These are phyloP conservation scores for Fraxinus latifolia DNA, from an alignment of 305 asterid species.

Conservation along the genomic window DNA sequence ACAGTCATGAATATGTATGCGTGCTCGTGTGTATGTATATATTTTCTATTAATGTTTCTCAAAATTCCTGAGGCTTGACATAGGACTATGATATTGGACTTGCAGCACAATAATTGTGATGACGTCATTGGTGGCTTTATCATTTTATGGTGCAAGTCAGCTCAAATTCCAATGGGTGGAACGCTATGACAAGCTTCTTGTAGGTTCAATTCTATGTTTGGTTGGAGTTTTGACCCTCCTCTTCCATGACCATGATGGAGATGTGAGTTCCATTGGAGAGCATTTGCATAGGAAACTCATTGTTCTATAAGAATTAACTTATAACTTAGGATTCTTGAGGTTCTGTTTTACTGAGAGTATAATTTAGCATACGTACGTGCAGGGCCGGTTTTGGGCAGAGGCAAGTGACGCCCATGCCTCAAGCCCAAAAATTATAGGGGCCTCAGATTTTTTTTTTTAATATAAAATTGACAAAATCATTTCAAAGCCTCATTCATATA, in stretches of 20 bases:
- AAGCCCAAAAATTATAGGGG: too few relatives aligned
- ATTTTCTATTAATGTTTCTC: not conserved
- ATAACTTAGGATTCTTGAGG: not conserved
- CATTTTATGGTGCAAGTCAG: conserved; percentile 97
- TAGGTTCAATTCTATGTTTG: conserved; percentile 82
- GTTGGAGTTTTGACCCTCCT: conserved; percentile 85
- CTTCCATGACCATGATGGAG: conserved; percentile 68
- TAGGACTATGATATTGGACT: not conserved
- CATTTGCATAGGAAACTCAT: conserved; percentile 68
- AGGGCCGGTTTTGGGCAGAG: too few relatives aligned
- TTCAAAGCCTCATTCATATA: too few relatives aligned
- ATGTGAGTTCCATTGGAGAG: conserved; percentile 35
- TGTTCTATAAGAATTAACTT: conserved; percentile 26
- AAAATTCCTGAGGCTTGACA: conserved; percentile 2
- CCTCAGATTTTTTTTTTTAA: too few relatives aligned
- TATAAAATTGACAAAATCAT: too few relatives aligned
- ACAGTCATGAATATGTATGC: not conserved
- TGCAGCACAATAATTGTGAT: conserved; percentile 88
- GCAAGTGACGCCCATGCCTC: too few relatives aligned
- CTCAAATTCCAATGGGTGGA: conserved; percentile 97
- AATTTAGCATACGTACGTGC: conserved; percentile 6
- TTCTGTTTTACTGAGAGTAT: conserved; percentile 25
- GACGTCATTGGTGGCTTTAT: conserved; percentile 93
- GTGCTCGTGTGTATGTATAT: not conserved
- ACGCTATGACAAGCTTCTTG: conserved; percentile 92